These are phyloP conservation scores for Apiotrichum gamsii DNA, from an alignment of 1,284 basidiomycete species.

Conservation along the genomic window DNA sequence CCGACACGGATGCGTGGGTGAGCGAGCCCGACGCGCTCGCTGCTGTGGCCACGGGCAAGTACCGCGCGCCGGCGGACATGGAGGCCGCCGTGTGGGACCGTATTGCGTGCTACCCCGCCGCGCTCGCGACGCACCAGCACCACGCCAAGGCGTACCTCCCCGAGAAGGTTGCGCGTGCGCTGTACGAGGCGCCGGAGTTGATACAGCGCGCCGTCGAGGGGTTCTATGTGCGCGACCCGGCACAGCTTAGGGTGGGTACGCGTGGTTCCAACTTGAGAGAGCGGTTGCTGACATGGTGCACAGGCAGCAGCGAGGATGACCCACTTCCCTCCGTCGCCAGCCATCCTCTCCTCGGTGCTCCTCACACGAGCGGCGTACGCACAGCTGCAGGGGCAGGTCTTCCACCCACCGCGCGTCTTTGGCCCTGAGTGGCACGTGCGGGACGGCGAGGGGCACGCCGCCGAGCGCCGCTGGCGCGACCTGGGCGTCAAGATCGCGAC, in stretches of 20 bases:
- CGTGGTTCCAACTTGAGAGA: neutral
- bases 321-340: constrained; percentile 70
- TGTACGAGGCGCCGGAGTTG: constrained; percentile 61
- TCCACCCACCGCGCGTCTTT: constrained; percentile 84
- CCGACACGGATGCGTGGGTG: constrained; percentile 55
- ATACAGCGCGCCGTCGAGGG: constrained; percentile 79
- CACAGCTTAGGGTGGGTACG: constrained; percentile 69
- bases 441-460: constrained; percentile 52
- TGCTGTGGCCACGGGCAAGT: constrained; percentile 51
- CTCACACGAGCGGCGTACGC: constrained; percentile 89
- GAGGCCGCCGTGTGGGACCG: constrained; percentile 62
- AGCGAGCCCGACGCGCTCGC: constrained; percentile 60
- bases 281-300: neutral
- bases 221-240: constrained; percentile 86
- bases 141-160: constrained; percentile 74
- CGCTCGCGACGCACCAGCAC: constrained; percentile 68
- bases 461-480: constrained; percentile 67
- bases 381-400: constrained; percentile 81
- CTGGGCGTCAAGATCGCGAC: constrained; percentile 87
- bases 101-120: constrained; percentile 64
- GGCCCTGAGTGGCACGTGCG: constrained; percentile 52
- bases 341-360: constrained; percentile 57
- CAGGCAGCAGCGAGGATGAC: constrained; percentile 79
- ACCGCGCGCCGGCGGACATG: constrained; percentile 55
- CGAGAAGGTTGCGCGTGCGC: constrained; percentile 64